These are phyloP conservation scores for Plectranthus barbatus DNA, from an alignment of 257 asterid species.

Conservation along the genomic window DNA sequence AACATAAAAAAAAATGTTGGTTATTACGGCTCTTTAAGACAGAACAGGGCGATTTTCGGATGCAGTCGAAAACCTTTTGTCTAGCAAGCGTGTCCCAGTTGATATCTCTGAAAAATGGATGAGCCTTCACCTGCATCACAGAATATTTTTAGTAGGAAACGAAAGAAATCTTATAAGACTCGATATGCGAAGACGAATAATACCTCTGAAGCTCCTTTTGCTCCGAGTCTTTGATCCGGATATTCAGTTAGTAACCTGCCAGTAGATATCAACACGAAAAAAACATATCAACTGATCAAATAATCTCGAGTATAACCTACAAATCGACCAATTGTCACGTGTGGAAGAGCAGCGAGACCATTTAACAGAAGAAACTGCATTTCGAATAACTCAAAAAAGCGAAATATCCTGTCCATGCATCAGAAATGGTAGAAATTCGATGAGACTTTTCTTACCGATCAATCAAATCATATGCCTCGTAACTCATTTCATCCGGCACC, in stretches of 20 bases:
- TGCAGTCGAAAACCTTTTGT: slow-evolving; percentile 60
- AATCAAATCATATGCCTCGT: slow-evolving; percentile 75
- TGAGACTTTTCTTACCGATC: slow-evolving; percentile 56
- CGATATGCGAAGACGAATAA: no score
- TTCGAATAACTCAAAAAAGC: no score
- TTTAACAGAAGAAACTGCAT: not conserved
- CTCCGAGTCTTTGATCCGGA: slow-evolving; percentile 95
- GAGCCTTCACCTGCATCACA: slow-evolving; percentile 77
- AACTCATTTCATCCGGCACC: slow-evolving; percentile 88
- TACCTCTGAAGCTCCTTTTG: slow-evolving; percentile 91
- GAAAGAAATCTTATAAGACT: no score
- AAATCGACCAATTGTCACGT: not conserved
- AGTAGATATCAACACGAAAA: not conserved
- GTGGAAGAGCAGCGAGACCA: not conserved
- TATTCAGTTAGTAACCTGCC: slow-evolving; percentile 88
- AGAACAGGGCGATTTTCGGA: not conserved
- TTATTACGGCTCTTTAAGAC: not conserved
- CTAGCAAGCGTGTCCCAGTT: slow-evolving; percentile 98
- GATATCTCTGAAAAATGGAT: slow-evolving; percentile 84
- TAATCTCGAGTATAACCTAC: not conserved
- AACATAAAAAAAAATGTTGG: slow-evolving; percentile 1
- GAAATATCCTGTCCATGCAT: not conserved
- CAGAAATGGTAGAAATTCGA: slow-evolving; percentile 2
- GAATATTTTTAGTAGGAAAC: not conserved
- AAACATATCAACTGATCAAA: not conserved